Percentiles rank a stretch among this genome's conserved stretches.
phyloP scores from a whole-genome alignment of 371 early-diverging fungal genomes.

The Rhizopus microsporus region DNA sequence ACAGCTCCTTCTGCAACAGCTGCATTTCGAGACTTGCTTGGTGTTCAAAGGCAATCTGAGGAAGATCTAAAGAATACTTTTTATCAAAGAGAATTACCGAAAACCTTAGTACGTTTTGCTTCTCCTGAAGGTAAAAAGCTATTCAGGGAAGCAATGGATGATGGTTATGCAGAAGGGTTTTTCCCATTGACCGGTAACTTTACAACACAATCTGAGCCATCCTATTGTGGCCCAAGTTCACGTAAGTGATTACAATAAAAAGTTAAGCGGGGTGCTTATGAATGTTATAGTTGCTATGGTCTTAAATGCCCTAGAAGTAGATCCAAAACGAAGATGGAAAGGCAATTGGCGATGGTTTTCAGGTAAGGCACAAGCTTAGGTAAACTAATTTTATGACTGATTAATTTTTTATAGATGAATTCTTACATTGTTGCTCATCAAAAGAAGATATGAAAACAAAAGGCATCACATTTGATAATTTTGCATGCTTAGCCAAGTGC shows the following conservation, averaged over 20 bases:
- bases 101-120: constrained; percentile 74
- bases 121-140: constrained; percentile 76
- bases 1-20: constrained; percentile 3
- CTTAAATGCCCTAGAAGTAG: constrained; percentile 88
- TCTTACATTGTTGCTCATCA: constrained; percentile 82
- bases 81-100: constrained; percentile 78
- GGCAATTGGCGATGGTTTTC: constrained; percentile 90
- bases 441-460: constrained; percentile 77
- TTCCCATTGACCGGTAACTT: constrained; percentile 87
- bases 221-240: constrained; percentile 59
- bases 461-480: constrained; percentile 89
- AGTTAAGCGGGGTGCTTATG: constrained; percentile 79
- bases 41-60: constrained; percentile 16
- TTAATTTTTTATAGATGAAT: constrained; percentile 61
- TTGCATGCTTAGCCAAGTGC: constrained; percentile 84
- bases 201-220: constrained; percentile 89
- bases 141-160: constrained; percentile 76
- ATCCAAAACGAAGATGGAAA: constrained; percentile 88
- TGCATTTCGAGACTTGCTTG: constrained; percentile 27
- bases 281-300: constrained; percentile 87
- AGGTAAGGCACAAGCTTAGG: constrained; percentile 19
- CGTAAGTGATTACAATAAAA: constrained; percentile 38
- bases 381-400: no score
- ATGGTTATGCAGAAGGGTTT: constrained; percentile 83
- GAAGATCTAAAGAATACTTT: constrained; percentile 65